Percentiles rank a stretch among this genome's conserved stretches.
These are phyloP conservation scores for Penicillium sp. DNA, from an alignment of 2,329 filamentous ascomycete species.

Conservation along the genomic window DNA sequence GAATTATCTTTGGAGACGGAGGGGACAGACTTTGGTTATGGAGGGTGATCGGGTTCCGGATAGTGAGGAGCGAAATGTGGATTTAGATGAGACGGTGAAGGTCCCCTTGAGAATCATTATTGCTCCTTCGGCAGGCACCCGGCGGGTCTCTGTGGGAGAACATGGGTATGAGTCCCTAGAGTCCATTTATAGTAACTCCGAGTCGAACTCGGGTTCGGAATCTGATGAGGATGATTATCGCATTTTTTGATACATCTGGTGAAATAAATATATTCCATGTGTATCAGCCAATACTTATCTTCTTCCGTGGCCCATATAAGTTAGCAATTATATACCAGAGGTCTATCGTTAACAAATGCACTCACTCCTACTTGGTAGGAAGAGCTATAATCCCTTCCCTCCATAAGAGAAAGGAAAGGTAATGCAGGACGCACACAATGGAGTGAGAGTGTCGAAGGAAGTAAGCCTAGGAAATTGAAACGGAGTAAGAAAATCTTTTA, in stretches of 20 bases:
- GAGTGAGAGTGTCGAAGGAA: too few relatives aligned
- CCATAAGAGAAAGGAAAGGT: too few relatives aligned
- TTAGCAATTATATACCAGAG: neutral
- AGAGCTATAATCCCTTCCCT: too few relatives aligned
- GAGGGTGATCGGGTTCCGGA: neutral
- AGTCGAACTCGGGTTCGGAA: conserved; percentile 7
- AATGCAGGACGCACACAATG: too few relatives aligned
- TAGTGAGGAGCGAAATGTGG: neutral
- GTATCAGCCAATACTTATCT: neutral
- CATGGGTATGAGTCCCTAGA: neutral
- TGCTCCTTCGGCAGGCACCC: neutral
- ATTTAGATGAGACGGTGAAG: conserved; percentile 3
- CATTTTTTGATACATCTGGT: neutral
- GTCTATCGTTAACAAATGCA: neutral
- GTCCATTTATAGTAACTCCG: neutral
- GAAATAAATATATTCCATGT: neutral
- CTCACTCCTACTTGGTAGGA: neutral
- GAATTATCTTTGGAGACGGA: conserved; percentile 18
- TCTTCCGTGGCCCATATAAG: too few relatives aligned
- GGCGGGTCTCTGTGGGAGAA: neutral
- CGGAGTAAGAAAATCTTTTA: too few relatives aligned
- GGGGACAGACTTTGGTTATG: neutral
- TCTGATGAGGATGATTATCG: conserved; percentile 13
- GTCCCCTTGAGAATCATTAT: conserved; percentile 1
- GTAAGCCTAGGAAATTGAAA: neutral